phyloP scores from a whole-genome alignment of 164 flowering plant genomes.

The Chimonanthus salicifolius region DNA sequence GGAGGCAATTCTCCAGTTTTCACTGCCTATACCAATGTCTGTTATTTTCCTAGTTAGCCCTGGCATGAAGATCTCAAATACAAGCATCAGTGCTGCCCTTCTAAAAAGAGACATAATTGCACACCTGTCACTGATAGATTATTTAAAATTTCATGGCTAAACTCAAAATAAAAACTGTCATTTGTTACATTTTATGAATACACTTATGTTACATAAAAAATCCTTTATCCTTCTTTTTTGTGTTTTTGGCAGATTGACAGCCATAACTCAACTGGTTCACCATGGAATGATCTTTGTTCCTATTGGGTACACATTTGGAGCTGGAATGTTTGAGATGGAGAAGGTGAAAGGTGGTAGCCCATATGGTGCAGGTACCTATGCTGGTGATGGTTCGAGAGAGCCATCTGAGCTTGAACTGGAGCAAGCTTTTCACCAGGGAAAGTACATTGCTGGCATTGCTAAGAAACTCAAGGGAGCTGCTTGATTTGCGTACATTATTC shows the following conservation, averaged over 20 bases:
- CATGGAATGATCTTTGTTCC: slow-evolving; percentile 91
- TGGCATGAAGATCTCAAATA: too few relatives aligned
- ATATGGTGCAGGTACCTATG: slow-evolving; percentile 84
- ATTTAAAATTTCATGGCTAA: too few relatives aligned
- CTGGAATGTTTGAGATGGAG: slow-evolving; percentile 94
- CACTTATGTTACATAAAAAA: too few relatives aligned
- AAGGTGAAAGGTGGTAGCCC: slow-evolving; percentile 89
- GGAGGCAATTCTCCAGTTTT: too few relatives aligned
- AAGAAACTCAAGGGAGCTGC: slow-evolving; percentile 70
- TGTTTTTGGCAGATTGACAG: slow-evolving; percentile 57
- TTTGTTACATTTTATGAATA: too few relatives aligned
- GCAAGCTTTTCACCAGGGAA: slow-evolving; percentile 86
- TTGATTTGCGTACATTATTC: slow-evolving; percentile 19
- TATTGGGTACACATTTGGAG: slow-evolving; percentile 89
- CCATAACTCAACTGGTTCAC: slow-evolving; percentile 84
- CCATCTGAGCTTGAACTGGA: slow-evolving; percentile 69
- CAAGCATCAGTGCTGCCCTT: too few relatives aligned
- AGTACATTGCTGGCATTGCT: slow-evolving; percentile 62
- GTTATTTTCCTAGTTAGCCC: too few relatives aligned
- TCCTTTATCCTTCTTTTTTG: too few relatives aligned
- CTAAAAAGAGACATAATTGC: too few relatives aligned
- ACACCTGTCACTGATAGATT: too few relatives aligned
- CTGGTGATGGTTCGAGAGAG: slow-evolving; percentile 83
- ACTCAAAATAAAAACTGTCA: too few relatives aligned
- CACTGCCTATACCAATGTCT: too few relatives aligned